Conservation (phyloP, 495 filamentous ascomycete genomes). For the Penicillium manginii region DNA sequence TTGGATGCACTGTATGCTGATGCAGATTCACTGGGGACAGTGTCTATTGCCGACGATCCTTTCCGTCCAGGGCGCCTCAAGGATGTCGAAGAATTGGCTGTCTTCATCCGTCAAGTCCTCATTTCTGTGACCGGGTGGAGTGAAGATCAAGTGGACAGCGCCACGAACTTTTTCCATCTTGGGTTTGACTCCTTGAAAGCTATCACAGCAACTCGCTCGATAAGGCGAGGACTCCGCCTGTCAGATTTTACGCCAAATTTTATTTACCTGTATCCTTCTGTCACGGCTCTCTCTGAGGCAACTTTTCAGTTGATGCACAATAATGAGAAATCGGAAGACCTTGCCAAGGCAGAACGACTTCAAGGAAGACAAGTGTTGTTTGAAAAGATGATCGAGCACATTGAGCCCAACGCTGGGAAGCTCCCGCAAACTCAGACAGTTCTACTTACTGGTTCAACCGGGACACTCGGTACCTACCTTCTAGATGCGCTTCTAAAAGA, state of each 20-base stretch:
- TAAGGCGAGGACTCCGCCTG: slow-evolving; percentile 14
- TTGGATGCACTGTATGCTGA: slow-evolving; percentile 30
- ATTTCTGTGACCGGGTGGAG: slow-evolving; percentile 18
- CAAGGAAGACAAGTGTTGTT: neutral
- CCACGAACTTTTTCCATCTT: slow-evolving; percentile 40
- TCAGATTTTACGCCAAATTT: slow-evolving; percentile 16
- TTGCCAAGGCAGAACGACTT: neutral
- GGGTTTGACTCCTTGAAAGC: slow-evolving; percentile 59
- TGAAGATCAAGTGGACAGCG: slow-evolving; percentile 8
- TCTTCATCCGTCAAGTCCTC: neutral
- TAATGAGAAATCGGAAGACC: neutral
- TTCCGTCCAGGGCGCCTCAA: neutral
- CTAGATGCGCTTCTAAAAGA: slow-evolving; percentile 13
- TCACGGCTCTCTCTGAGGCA: slow-evolving; percentile 10
- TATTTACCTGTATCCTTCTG: slow-evolving; percentile 20
- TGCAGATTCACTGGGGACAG: slow-evolving; percentile 16
- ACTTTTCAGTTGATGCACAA: slow-evolving; percentile 4
- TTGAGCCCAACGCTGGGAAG: neutral
- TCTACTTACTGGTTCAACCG: slow-evolving; percentile 20
- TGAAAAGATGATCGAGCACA: neutral
- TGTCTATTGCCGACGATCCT: neutral
- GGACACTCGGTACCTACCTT: slow-evolving; percentile 16
- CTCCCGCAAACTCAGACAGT: slow-evolving; percentile 3
- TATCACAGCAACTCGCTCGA: slow-evolving; percentile 15
- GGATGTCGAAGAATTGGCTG: neutral